Conservation (phyloP, 192 early-diverging fungal genomes). For the Backusella australiensis region DNA sequence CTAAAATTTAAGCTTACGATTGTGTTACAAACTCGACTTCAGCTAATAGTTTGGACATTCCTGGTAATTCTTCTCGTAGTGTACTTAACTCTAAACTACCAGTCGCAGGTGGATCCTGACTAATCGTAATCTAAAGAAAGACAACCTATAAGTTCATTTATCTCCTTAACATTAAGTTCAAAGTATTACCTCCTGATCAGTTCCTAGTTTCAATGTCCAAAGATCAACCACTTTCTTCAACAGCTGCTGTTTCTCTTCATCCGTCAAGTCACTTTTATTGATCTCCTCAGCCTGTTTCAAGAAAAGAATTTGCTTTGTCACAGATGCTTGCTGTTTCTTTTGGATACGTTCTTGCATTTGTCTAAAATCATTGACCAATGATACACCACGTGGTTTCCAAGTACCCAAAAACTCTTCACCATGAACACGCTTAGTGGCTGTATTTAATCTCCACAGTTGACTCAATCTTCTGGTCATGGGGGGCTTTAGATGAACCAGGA, state of each 20-base stretch:
- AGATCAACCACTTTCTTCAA: slow-evolving; percentile 18
- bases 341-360: slow-evolving; percentile 29
- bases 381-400: slow-evolving; percentile 73
- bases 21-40: slow-evolving; percentile 42
- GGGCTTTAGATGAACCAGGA: slow-evolving; percentile 60
- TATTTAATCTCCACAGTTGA: slow-evolving; percentile 70
- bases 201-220: slow-evolving; percentile 36
- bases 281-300: slow-evolving; percentile 10
- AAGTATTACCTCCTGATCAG: slow-evolving; percentile 34
- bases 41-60: slow-evolving; percentile 36
- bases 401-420: slow-evolving; percentile 65
- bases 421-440: slow-evolving; percentile 67
- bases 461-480: slow-evolving; percentile 46
- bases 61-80: slow-evolving; percentile 2
- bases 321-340: slow-evolving; percentile 39
- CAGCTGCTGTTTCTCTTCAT: slow-evolving; percentile 12
- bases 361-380: slow-evolving; percentile 56
- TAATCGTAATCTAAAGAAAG: slow-evolving; percentile 37
- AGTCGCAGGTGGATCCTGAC: slow-evolving; percentile 43
- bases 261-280: not conserved
- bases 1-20: slow-evolving; percentile 28
- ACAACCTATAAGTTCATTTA: not conserved
- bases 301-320: slow-evolving; percentile 39
- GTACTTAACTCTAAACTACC: slow-evolving; percentile 18
- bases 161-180: not conserved